A percentile compares a stretch with the other conserved stretches of the same genome.
phyloP scores from a whole-genome alignment of 495 filamentous ascomycete species.

The Ascodesmis nigricans region DNA sequence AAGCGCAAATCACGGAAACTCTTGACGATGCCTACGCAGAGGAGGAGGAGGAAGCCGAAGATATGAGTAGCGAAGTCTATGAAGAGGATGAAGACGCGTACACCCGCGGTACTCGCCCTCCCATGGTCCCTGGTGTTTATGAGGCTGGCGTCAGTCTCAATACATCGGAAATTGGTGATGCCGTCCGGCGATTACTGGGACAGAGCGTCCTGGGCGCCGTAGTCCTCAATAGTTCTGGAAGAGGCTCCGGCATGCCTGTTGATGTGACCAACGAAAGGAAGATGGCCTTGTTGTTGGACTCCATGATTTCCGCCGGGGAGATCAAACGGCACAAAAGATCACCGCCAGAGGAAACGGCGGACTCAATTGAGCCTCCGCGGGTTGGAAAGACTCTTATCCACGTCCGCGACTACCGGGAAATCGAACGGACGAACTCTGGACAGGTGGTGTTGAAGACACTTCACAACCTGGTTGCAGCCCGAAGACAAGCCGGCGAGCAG shows the following conservation, averaged over 20 bases:
- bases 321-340: slow-evolving; percentile 8
- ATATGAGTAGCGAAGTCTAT: slow-evolving; percentile 26
- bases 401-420: slow-evolving; percentile 57
- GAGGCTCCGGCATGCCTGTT: no score
- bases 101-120: no score
- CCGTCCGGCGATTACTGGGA: no score
- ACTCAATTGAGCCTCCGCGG: not conserved
- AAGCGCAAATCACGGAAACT: slow-evolving; percentile 19
- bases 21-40: slow-evolving; percentile 6
- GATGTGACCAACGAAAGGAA: slow-evolving; percentile 22
- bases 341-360: not conserved
- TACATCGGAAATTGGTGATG: no score
- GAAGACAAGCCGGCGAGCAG: slow-evolving; percentile 42
- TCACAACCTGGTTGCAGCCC: slow-evolving; percentile 43
- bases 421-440: slow-evolving; percentile 41
- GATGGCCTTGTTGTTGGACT: slow-evolving; percentile 19
- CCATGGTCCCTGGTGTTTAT: no score
- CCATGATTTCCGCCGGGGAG: slow-evolving; percentile 19
- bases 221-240: no score
- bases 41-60: slow-evolving; percentile 23
- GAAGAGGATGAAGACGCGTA: slow-evolving; percentile 23
- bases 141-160: no score
- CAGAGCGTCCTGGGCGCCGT: no score
- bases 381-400: slow-evolving; percentile 38
- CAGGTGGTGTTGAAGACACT: slow-evolving; percentile 39